Conservation (phyloP, 2,329 filamentous ascomycete genomes). For the Neopestalotiopsis sp. region DNA sequence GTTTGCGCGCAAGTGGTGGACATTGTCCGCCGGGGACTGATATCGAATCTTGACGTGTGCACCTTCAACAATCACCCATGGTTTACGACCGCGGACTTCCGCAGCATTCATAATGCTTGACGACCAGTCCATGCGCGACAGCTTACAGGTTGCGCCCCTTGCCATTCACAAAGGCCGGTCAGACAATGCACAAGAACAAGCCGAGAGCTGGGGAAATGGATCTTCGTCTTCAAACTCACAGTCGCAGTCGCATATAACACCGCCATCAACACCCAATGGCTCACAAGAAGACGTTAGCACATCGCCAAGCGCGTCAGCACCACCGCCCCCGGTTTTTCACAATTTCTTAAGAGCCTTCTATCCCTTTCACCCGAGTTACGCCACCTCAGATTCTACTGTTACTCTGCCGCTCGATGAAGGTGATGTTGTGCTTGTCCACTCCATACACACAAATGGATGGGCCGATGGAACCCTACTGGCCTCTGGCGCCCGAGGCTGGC, state of each 20-base stretch:
- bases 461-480: constrained; percentile 91
- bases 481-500: constrained; percentile 88
- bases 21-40: background rate
- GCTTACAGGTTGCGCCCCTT: constrained; percentile 66
- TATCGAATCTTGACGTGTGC: background rate
- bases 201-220: constrained; percentile 29
- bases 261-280: constrained; percentile 75
- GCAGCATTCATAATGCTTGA: constrained; percentile 54
- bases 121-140: constrained; percentile 57
- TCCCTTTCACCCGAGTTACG: constrained; percentile 81
- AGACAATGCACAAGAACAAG: constrained; percentile 34
- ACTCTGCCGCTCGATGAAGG: constrained; percentile 89
- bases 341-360: constrained; percentile 96
- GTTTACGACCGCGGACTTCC: constrained; percentile 36
- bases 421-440: constrained; percentile 92
- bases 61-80: constrained; percentile 38
- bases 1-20: background rate
- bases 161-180: constrained; percentile 53
- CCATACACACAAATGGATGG: constrained; percentile 98
- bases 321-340: constrained; percentile 75
- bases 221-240: constrained; percentile 46
- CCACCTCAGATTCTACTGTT: constrained; percentile 82
- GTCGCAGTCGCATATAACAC: constrained; percentile 71
- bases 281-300: constrained; percentile 62
- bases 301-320: constrained; percentile 42